A percentile compares a stretch with the other conserved stretches of the same genome.
phyloP scores from a whole-genome alignment of 768 basidiomycete species.

The Agrocybe praecox region DNA sequence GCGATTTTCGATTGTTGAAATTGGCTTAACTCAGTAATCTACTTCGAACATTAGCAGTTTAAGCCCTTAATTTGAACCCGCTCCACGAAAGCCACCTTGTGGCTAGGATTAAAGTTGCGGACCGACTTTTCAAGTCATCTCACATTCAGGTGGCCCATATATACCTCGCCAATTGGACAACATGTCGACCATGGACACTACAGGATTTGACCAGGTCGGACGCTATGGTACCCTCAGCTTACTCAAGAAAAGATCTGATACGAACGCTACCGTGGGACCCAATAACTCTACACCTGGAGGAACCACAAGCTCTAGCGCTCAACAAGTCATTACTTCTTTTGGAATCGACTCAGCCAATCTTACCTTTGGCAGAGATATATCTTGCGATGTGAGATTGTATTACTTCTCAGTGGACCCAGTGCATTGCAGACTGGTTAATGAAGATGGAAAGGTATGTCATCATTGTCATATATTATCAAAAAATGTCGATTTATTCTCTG shows the following conservation, averaged over 20 bases:
- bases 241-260: conserved; percentile 45
- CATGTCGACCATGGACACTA: conserved; percentile 37
- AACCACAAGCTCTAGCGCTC: conserved; percentile 33
- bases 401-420: conserved; percentile 62
- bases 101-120: background rate
- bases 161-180: background rate
- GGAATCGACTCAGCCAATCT: conserved; percentile 71
- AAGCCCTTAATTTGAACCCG: background rate
- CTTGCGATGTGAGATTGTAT: conserved; percentile 70
- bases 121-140: too few species aligned
- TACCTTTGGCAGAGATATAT: conserved; percentile 68
- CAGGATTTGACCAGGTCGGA: conserved; percentile 55
- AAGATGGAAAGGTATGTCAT: conserved; percentile 58
- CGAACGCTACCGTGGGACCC: background rate
- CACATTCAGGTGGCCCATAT: too few species aligned
- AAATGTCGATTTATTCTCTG: background rate
- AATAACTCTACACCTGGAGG: background rate
- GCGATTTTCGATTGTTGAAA: background rate
- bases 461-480: background rate
- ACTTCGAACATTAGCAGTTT: background rate
- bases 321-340: conserved; percentile 57
- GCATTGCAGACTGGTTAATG: conserved; percentile 71
- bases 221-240: conserved; percentile 67
- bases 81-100: background rate
- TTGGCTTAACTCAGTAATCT: background rate